Evolutionary conservation across 2,329 filamentous ascomycete species (phyloP), one percentile per base, ranked within the genome.

Genomic region (Blastomyces silverae): DNA sequence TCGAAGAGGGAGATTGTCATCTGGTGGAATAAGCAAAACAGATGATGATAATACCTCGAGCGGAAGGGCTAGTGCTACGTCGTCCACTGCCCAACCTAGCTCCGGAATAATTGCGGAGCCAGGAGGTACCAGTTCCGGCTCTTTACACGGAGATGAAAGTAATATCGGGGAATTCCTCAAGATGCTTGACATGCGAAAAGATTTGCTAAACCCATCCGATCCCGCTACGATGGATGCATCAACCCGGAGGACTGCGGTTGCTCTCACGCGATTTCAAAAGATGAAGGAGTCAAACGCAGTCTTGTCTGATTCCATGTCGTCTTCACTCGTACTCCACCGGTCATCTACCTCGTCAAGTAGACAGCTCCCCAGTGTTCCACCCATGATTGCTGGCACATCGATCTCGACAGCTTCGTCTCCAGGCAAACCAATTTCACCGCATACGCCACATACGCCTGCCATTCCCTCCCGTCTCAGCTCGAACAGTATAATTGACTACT

Each of bases 151-250:
- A 0, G 93, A 97, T 70, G 92, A 96, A 71, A 91, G 96, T 71
- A 92, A 94, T 68, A 96, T 99, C 52, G 91, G 90, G 0, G 92
- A 95, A 62, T 99, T 97, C 71, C 79, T 99, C 67, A 95, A 95
- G 71, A 84, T 91, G 67, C 82, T 99, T 7, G 93, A 97, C 66
- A 88, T 87, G 71, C 90, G 90, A 74, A 96, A 92, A 76, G 93
- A 92, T 75, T 90, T 97, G 65, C 87, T 92, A 67, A 80, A 82
- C 58, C 82, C 85, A 20, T 87, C 84, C 70, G 86, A 84, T 67
- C 76, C 79, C 46, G 76, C 78, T 22, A 75, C 80, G 10, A 83
- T 86, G 10, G 88, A 92, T 68, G 85, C 87, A 31, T 84, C 88
- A 0, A 88, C 88, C 59, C 90, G 89, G 73, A 85, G 86, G 68